Conservation (phyloP, 192 early-diverging fungal genomes). For the Coemansia sp. region DNA sequence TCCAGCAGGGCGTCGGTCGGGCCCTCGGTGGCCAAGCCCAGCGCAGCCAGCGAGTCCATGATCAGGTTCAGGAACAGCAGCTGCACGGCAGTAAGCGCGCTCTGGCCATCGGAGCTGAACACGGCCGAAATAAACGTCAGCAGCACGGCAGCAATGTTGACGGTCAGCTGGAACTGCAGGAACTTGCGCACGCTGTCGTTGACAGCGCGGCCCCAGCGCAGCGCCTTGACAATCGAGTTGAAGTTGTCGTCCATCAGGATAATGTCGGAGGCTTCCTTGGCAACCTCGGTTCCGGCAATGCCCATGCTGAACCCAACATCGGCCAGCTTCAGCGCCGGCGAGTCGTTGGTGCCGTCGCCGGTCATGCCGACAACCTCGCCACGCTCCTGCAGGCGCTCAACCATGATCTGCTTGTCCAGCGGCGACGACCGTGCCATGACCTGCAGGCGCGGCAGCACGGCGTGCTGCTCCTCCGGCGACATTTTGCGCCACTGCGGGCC, state of each 20-base stretch:
- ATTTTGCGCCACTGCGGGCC: constrained; percentile 77
- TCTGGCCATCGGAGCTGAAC: constrained; percentile 62
- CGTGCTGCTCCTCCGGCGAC: constrained; percentile 62
- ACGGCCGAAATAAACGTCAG: constrained; percentile 69
- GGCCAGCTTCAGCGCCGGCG: constrained; percentile 82
- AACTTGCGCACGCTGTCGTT: constrained; percentile 87
- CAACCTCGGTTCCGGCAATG: constrained; percentile 81
- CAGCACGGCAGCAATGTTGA: constrained; percentile 76
- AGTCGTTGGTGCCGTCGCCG: constrained; percentile 87
- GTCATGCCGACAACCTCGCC: constrained; percentile 75
- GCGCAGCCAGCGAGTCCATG: constrained; percentile 90
- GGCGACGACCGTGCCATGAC: constrained; percentile 89
- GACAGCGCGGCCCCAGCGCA: constrained; percentile 79
- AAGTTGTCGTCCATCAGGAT: constrained; percentile 92
- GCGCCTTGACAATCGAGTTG: constrained; percentile 72
- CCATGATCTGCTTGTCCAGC: constrained; percentile 86
- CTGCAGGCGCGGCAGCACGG: constrained; percentile 67
- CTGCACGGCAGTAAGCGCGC: constrained; percentile 85
- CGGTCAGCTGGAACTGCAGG: constrained; percentile 82
- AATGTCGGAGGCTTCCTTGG: constrained; percentile 82
- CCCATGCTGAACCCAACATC: constrained; percentile 96
- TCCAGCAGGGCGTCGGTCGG: constrained; percentile 81
- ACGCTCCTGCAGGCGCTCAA: constrained; percentile 66
- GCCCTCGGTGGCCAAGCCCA: constrained; percentile 90
- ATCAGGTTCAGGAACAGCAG: constrained; percentile 95